Conservation (phyloP, 441 rosid species). For the Croton laevigatus region DNA sequence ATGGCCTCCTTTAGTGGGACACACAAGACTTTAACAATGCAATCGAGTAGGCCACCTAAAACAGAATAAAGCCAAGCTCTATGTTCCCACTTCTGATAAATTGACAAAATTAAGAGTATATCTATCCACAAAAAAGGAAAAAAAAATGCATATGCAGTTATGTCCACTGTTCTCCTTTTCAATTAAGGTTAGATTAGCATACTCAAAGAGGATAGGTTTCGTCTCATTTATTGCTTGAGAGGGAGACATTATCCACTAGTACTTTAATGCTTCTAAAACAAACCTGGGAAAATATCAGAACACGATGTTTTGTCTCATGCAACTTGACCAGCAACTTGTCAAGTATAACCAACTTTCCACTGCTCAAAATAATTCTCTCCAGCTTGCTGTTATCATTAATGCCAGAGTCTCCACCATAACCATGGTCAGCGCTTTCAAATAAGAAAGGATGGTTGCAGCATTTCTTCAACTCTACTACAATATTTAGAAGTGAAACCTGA, state of each 20-base stretch:
- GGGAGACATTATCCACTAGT: neutral
- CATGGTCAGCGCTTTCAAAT: conserved; percentile 99
- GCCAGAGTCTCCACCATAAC: conserved; percentile 84
- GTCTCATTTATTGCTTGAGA: conserved; percentile 10
- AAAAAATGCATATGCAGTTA: neutral
- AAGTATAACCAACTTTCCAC: conserved; percentile 97
- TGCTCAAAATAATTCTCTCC: conserved; percentile 91
- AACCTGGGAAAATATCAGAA: conserved; percentile 98
- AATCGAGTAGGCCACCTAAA: no score
- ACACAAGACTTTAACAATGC: neutral
- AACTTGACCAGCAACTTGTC: conserved; percentile 94
- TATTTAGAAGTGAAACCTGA: conserved; percentile 98
- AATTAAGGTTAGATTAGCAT: neutral
- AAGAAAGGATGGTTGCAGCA: conserved; percentile 99
- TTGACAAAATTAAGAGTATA: neutral
- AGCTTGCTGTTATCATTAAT: conserved; percentile 70
- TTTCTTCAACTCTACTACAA: conserved; percentile 99
- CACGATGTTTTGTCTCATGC: conserved; percentile 97
- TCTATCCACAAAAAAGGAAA: neutral
- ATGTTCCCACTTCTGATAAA: neutral
- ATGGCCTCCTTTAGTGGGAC: no score
- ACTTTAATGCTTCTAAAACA: conserved; percentile 19
- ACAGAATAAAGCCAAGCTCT: no score
- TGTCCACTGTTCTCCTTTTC: neutral
- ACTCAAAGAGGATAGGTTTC: neutral